These are phyloP conservation scores for Soucietia sequanensis DNA, from an alignment of 805 yeast species.

Conservation along the genomic window DNA sequence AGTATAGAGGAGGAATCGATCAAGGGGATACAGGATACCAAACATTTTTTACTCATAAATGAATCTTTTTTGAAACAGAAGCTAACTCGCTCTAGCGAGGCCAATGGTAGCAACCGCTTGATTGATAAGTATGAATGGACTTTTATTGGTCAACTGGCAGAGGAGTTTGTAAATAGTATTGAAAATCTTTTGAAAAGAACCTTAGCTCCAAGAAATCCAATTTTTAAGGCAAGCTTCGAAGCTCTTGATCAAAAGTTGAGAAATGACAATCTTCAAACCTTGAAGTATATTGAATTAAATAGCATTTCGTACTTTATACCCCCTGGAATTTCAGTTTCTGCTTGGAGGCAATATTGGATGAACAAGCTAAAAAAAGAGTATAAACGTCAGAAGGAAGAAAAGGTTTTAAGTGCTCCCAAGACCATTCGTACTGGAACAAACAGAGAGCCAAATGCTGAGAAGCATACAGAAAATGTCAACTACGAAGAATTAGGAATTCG, in stretches of 20 bases:
- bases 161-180: too few relatives aligned
- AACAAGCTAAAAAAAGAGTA: conserved; percentile 4
- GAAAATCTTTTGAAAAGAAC: too few relatives aligned
- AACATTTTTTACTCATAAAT: too few relatives aligned
- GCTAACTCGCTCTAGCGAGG: too few relatives aligned
- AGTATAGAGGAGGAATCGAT: too few relatives aligned
- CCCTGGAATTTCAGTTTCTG: conserved; percentile 6
- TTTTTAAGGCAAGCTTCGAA: background rate
- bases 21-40: too few relatives aligned
- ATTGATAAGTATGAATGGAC: too few relatives aligned
- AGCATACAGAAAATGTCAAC: conserved; percentile 1
- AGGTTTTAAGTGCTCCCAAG: background rate
- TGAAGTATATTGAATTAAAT: conserved; percentile 5
- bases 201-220: background rate
- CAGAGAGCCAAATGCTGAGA: background rate
- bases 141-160: too few relatives aligned
- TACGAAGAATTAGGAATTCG: conserved; percentile 2
- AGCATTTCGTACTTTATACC: conserved; percentile 7
- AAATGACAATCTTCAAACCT: too few relatives aligned
- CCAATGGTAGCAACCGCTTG: too few relatives aligned
- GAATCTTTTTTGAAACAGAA: too few relatives aligned
- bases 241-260: conserved; percentile 1
- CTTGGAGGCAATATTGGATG: conserved; percentile 25
- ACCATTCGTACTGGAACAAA: conserved; percentile 4
- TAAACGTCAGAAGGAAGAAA: background rate